Base-by-base conservation (phyloP, 2,329 filamentous ascomycete species). In the Penicillium nordicum region DNA sequence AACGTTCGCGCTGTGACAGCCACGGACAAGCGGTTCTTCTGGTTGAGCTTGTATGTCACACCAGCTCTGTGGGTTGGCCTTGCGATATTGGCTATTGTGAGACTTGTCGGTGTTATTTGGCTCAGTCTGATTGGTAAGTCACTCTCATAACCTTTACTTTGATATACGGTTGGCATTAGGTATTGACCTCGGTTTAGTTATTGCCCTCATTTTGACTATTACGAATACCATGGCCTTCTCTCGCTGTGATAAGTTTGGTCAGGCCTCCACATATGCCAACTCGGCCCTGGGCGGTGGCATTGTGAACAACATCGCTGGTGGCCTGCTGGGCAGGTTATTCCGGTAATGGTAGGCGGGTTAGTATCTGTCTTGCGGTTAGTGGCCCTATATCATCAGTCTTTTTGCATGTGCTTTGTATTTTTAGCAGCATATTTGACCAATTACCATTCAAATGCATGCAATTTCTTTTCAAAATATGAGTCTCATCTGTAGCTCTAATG, bases 191-290 rank as follows among this genome's bases (percentile, higher is more conserved):
- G 25, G 8, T 34, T 48, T 61, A 81, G 79, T 71, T 3, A 81
- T 81, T 64, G 79, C 79, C 1, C 69, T 81, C 34, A 69, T 78
- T 18, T 64, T 81, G 43, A 81, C 79, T 0, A 76, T 81, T 57
- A 81, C 79, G 32, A 81, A 81, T 59, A 81, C 79, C 1, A 67
- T 80, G 38, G 79, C 79, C 6, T 81, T 81, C 66, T 81, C 79
- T 9, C 72, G 79, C 18, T 81, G 79, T 57, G 79, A 81, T 61
- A 76, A 76, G 50, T 81, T 81, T 63, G 79, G 79, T 58, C 79
- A 87, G 64, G 85, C 85, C 11, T 83, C 82, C 37, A 82, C 76
- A 48, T 80, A 82, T 59, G 82, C 83, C 7, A 83, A 79, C 43
- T 78, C 77, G 40, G 82, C 82, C 5, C 73, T 85, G 51, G 76